A percentile compares a stretch with the other conserved stretches of the same genome.
Evolutionary conservation across 176 grass and related monocot species (phyloP).

Genomic region (Luzula sylvatica): DNA sequence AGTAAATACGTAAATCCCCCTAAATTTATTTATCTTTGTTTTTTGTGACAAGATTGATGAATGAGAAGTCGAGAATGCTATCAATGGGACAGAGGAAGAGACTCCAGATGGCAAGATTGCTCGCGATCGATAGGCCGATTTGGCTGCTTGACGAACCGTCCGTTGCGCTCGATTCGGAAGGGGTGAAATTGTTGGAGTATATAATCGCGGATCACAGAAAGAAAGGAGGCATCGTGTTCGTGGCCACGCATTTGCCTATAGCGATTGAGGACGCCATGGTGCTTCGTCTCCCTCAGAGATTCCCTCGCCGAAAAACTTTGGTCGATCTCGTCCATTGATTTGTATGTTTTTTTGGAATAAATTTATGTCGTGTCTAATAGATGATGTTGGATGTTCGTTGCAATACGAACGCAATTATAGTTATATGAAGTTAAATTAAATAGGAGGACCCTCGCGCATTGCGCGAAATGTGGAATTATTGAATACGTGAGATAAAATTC

Average conservation of each 20-base stretch:
- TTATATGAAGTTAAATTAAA: too few relatives aligned
- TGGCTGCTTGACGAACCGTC: constrained; percentile 96
- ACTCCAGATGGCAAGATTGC: constrained; percentile 58
- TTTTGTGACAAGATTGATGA: constrained; percentile 60
- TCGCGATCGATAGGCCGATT: constrained; percentile 79
- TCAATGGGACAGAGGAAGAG: constrained; percentile 96
- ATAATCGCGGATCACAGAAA: constrained; percentile 82
- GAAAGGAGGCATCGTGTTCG: constrained; percentile 87
- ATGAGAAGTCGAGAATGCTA: constrained; percentile 88
- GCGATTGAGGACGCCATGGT: constrained; percentile 80
- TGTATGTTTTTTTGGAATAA: not conserved
- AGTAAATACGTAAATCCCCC: too few relatives aligned
- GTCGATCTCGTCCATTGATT: constrained; percentile 78
- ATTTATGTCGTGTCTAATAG: too few relatives aligned
- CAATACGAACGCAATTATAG: too few relatives aligned
- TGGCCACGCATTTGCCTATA: constrained; percentile 74
- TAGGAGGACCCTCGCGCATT: too few relatives aligned
- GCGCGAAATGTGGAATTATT: too few relatives aligned
- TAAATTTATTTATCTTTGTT: too few relatives aligned
- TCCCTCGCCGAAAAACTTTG: constrained; percentile 68
- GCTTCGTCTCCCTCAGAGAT: constrained; percentile 73
- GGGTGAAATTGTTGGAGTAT: constrained; percentile 56
- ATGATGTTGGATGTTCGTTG: too few relatives aligned
- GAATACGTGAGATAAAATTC: too few relatives aligned
- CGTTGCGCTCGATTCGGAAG: constrained; percentile 69